Evolutionary conservation across 768 basidiomycete genomes (phyloP), one percentile per base, ranked within the genome.

Genomic region (Coprinopsis sp.): DNA sequence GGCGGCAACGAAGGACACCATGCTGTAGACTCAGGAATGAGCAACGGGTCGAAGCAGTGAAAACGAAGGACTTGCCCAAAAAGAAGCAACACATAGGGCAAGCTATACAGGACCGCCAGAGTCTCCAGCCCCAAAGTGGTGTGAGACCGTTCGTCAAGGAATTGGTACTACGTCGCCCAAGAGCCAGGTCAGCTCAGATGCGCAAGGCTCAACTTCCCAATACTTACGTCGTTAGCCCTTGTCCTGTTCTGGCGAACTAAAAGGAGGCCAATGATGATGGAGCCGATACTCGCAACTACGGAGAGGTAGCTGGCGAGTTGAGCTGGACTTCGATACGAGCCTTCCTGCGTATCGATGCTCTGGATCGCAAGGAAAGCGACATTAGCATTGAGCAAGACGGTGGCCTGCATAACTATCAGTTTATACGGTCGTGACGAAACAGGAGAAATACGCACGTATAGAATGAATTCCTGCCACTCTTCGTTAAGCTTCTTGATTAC

Each of bases 371-470:
- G 64, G 49, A 81, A 78, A 0, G 70, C 72, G 1, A 83, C 75
- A 43, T 81, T 80, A 12, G 75, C 78, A 39, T 74, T 76, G 19
- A 83, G 57, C 13, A 82, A 62, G 6, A 83, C 76, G 3, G 77
- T 75, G 0, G 73, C 71, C 79, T 81, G n/a, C 2, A 34, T 6
- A 25, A 19, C 13, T 39, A 3, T 28, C n/a, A n/a, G n/a, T n/a
- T n/a, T n/a, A n/a, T n/a, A 41, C 13, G 14, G 13, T 16, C 10
- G 24, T 21, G 8, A 30, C 19, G 27, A 44, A 19, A 25, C 29
- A 22, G 14, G 13, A 39, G 27, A 13, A 36, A 8, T 8, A 54
- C 53, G 30, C 48, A 81, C 80, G 46, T 72, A 71, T 27, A 78
- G 68, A 10, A 51, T 59, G 29, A 61, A 55, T 23, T 60, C 60